Conservation (phyloP, 768 basidiomycete genomes). For the Leucosporidium yakuticum region DNA sequence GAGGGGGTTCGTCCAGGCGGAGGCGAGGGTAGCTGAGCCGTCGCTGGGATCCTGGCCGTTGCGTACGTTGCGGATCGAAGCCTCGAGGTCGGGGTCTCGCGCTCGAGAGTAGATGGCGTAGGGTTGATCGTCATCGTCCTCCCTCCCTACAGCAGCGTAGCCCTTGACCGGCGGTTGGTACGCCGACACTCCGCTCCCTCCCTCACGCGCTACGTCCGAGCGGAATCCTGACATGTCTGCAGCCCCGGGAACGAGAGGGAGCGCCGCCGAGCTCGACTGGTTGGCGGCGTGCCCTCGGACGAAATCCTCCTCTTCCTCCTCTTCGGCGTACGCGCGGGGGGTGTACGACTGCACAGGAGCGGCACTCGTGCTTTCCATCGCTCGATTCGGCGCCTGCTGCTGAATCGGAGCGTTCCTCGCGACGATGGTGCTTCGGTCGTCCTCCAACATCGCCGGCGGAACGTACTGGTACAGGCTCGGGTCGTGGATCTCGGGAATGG, state of each 20-base stretch:
- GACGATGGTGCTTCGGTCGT: slow-evolving; percentile 26
- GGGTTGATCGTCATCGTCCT: slow-evolving; percentile 4
- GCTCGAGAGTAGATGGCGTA: slow-evolving; percentile 18
- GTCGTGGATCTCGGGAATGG: not conserved
- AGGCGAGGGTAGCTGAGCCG: not conserved
- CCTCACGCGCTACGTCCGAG: not conserved
- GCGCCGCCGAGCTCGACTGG: not conserved
- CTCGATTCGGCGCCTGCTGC: too few relatives aligned
- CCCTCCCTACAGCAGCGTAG: slow-evolving; percentile 19
- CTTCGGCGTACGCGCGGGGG: not conserved
- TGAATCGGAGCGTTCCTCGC: not conserved
- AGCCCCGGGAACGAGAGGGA: slow-evolving; percentile 6
- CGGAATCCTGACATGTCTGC: not conserved
- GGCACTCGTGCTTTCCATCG: too few relatives aligned
- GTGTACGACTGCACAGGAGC: not conserved
- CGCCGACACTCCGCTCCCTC: slow-evolving; percentile 1
- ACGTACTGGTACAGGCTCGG: slow-evolving; percentile 14
- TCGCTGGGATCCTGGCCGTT: not conserved
- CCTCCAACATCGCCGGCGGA: slow-evolving; percentile 24
- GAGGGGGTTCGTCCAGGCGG: not conserved
- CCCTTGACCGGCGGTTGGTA: slow-evolving; percentile 13
- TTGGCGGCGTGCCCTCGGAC: not conserved
- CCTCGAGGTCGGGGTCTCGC: slow-evolving; percentile 17
- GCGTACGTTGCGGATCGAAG: not conserved
- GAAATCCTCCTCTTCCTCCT: slow-evolving; percentile 6